Conservation (phyloP, 352 stramenopile species). For the Phytophthora macrochlamydospora region DNA sequence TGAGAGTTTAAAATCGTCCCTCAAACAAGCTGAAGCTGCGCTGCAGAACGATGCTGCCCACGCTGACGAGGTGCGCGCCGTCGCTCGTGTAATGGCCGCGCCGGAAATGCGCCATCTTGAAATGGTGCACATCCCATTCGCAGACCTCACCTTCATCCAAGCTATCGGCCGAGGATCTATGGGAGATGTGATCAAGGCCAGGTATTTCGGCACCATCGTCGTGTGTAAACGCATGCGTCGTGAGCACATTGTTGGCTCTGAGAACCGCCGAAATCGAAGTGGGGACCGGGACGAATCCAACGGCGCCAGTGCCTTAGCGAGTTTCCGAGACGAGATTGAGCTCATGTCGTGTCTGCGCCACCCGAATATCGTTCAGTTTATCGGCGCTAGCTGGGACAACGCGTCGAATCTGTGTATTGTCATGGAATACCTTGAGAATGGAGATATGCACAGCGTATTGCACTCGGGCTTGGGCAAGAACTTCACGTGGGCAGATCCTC, state of each 20-base stretch:
- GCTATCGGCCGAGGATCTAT: conserved; percentile 82
- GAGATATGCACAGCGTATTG: conserved; percentile 87
- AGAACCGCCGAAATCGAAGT: conserved; percentile 16
- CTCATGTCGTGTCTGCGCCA: conserved; percentile 87
- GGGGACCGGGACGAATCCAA: conserved; percentile 20
- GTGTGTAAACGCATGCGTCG: conserved; percentile 89
- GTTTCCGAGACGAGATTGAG: conserved; percentile 87
- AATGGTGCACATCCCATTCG: conserved; percentile 84
- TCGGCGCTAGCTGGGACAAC: conserved; percentile 89
- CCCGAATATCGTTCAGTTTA: conserved; percentile 91
- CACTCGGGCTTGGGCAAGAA: conserved; percentile 80
- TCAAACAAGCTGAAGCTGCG: conserved; percentile 81
- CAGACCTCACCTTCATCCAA: conserved; percentile 81
- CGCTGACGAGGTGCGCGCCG: conserved; percentile 74
- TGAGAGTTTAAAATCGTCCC: conserved; percentile 74
- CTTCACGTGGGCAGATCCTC: conserved; percentile 84
- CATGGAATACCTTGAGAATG: conserved; percentile 91
- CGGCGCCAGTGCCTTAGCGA: conserved; percentile 54
- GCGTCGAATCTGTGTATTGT: conserved; percentile 89
- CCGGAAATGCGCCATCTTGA: conserved; percentile 81
- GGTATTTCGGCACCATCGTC: conserved; percentile 87
- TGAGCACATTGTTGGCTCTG: conserved; percentile 74
- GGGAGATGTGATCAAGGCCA: conserved; percentile 90
- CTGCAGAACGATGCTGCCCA: conserved; percentile 81
- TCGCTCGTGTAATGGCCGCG: conserved; percentile 67